Evolutionary conservation across 352 stramenopile genomes (phyloP).

Genomic region (Phytophthora fragariaefolia): DNA sequence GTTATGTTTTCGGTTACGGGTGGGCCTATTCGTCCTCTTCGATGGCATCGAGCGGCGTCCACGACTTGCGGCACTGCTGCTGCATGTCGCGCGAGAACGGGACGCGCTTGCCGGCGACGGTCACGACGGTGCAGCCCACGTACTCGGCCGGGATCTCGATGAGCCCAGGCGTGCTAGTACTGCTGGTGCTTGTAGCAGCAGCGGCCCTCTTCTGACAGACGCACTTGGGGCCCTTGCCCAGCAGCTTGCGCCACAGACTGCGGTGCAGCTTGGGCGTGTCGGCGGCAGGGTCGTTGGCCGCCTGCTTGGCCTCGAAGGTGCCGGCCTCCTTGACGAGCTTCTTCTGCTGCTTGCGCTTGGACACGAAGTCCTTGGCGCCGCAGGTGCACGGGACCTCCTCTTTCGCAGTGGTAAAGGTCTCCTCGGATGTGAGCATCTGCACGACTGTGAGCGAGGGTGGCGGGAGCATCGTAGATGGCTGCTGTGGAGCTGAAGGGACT

Average conservation of each 20-base stretch:
- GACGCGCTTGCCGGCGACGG: conserved; percentile 57
- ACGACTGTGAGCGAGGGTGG: conserved; percentile 28
- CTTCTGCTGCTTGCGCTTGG: conserved; percentile 29
- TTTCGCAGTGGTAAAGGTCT: background rate
- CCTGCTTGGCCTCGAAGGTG: conserved; percentile 32
- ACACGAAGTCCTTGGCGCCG: conserved; percentile 43
- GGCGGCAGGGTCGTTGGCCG: conserved; percentile 23
- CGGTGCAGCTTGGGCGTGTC: conserved; percentile 40
- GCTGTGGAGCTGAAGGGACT: background rate
- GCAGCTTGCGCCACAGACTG: conserved; percentile 62
- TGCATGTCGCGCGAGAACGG: conserved; percentile 64
- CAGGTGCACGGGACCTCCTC: conserved; percentile 40
- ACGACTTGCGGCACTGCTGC: conserved; percentile 46
- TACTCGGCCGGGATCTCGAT: conserved; percentile 57
- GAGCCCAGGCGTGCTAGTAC: conserved; percentile 15
- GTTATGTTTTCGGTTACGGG: conserved; percentile 15
- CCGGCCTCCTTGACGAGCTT: conserved; percentile 1
- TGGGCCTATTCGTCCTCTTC: conserved; percentile 41
- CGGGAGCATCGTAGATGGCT: conserved; percentile 23
- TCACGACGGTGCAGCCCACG: conserved; percentile 47
- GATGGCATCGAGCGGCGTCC: conserved; percentile 55
- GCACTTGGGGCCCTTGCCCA: conserved; percentile 66
- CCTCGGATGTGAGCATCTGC: conserved; percentile 20
- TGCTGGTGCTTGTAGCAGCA: background rate
- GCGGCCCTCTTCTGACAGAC: conserved; percentile 38